Evolutionary conservation across 345 rosid species (phyloP).

Genomic region (Trapa incisa): DNA sequence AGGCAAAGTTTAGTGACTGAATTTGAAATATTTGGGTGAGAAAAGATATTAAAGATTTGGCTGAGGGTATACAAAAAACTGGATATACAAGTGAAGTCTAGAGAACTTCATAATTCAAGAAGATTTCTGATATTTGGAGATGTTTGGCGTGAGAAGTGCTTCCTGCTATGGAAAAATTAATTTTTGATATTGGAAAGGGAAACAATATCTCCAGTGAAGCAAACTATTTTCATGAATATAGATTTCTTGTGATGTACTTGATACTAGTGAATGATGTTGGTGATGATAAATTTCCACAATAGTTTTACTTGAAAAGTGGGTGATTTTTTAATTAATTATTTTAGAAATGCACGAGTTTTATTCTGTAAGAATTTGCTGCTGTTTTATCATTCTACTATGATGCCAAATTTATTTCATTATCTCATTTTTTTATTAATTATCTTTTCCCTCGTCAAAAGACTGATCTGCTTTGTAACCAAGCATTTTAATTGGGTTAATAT

Average conservation of each 20-base stretch:
- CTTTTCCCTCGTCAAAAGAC: neutral
- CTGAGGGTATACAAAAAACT: neutral
- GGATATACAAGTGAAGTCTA: too few relatives aligned
- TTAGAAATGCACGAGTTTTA: neutral
- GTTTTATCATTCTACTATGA: neutral
- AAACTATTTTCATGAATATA: neutral
- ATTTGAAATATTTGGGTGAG: neutral
- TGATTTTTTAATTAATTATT: neutral
- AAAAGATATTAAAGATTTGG: neutral
- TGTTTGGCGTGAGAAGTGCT: neutral
- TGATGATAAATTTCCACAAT: neutral
- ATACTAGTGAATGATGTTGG: neutral
- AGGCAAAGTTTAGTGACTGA: neutral
- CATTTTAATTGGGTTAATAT: neutral
- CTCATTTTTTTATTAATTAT: neutral
- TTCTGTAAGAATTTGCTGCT: neutral
- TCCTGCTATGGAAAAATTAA: neutral
- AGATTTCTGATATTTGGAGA: neutral
- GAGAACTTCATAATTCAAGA: neutral
- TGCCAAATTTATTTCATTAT: neutral
- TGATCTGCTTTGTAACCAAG: neutral
- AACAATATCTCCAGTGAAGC: neutral
- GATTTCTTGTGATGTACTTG: neutral
- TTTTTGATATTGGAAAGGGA: neutral
- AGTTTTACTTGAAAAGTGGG: neutral